These are phyloP conservation scores for Boechera divaricarpa DNA, from an alignment of 345 rosid genomes.

Conservation along the genomic window DNA sequence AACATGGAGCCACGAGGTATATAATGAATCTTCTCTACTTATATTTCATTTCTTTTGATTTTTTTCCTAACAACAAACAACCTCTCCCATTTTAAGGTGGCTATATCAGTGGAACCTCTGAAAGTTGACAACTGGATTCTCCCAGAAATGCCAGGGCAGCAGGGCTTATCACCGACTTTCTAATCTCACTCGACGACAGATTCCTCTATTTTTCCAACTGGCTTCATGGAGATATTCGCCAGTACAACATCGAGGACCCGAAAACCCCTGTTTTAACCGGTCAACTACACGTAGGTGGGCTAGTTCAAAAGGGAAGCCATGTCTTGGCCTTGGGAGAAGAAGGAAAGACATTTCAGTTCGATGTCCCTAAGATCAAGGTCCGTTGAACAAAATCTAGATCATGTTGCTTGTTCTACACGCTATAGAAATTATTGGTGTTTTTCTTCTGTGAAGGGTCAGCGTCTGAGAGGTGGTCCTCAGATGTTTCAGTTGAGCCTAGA, in stretches of 20 bases:
- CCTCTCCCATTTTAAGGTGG: constrained; percentile 50
- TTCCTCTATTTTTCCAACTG: constrained; percentile 83
- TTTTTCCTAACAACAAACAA: not conserved
- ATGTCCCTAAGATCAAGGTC: constrained; percentile 75
- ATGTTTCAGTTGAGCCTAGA: constrained; percentile 89
- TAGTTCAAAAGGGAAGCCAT: constrained; percentile 67
- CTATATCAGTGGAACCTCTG: constrained; percentile 67
- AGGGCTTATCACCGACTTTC: constrained; percentile 76
- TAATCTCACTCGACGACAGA: constrained; percentile 84
- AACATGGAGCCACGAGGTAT: constrained; percentile 86
- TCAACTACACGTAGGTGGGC: constrained; percentile 81
- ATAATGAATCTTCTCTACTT: not conserved
- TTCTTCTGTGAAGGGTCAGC: constrained; percentile 54
- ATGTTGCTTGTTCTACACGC: constrained; percentile 8
- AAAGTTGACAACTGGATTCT: constrained; percentile 91
- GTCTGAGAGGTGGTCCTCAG: constrained; percentile 83
- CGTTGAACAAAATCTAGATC: not conserved
- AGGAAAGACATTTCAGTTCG: constrained; percentile 61
- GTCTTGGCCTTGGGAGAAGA: constrained; percentile 63
- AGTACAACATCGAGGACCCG: constrained; percentile 80
- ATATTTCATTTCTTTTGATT: not conserved
- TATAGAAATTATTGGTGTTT: not conserved
- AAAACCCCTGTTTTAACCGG: constrained; percentile 69
- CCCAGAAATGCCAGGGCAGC: constrained; percentile 92
- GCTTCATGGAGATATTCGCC: constrained; percentile 90